Evolutionary conservation across 768 basidiomycete genomes (phyloP).

Genomic region (Tylopilus vinaceipallidus): DNA sequence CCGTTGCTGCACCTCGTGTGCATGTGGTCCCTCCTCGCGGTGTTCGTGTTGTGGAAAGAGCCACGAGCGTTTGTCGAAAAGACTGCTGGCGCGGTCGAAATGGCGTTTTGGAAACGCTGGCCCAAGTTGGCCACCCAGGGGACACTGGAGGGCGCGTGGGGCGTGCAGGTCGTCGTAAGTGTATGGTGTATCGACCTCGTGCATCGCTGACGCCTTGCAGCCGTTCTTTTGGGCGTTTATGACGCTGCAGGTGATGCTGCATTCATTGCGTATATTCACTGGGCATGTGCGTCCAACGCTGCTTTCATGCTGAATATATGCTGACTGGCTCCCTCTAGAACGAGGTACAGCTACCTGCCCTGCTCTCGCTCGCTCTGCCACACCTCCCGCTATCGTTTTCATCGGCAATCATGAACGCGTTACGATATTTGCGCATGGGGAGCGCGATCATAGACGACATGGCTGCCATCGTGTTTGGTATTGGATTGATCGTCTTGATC

Average conservation of each 20-base stretch:
- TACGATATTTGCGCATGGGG: conserved; percentile 71
- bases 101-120: conserved; percentile 59
- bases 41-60: conserved; percentile 67
- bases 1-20: conserved; percentile 64
- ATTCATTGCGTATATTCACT: conserved; percentile 69
- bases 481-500: conserved; percentile 62
- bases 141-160: conserved; percentile 38
- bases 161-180: conserved; percentile 59
- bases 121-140: conserved; percentile 46
- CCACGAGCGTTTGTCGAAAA: conserved; percentile 47
- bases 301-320: neutral
- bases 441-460: conserved; percentile 70
- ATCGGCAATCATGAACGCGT: conserved; percentile 54
- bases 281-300: conserved; percentile 51
- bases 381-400: conserved; percentile 66
- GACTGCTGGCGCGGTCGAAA: conserved; percentile 34
- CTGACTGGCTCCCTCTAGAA: conserved; percentile 41
- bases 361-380: conserved; percentile 59
- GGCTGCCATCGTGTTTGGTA: conserved; percentile 63
- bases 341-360: conserved; percentile 53
- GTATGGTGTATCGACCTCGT: neutral
- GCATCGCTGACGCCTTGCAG: conserved; percentile 34
- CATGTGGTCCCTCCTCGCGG: conserved; percentile 63
- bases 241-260: conserved; percentile 66
- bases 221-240: conserved; percentile 84